Conservation (phyloP, 106 monocot species). For the Allium sativum region DNA sequence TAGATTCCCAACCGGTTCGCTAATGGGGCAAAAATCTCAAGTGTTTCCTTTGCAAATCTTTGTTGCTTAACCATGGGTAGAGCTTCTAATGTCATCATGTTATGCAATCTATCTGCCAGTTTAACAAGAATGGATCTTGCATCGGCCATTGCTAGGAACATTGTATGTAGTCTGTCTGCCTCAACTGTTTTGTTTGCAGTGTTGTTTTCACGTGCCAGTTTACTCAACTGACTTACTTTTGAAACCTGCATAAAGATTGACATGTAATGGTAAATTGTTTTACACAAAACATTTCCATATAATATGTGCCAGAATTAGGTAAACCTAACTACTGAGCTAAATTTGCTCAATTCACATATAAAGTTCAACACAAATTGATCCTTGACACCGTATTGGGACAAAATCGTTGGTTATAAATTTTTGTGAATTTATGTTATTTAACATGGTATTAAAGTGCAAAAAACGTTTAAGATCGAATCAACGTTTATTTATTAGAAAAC, state of each 20-base stretch:
- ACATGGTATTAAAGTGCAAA: too few relatives aligned
- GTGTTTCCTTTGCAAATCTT: constrained; percentile 76
- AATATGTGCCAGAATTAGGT: too few relatives aligned
- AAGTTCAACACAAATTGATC: too few relatives aligned
- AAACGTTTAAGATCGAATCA: too few relatives aligned
- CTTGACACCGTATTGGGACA: too few relatives aligned
- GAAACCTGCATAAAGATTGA: constrained; percentile 41
- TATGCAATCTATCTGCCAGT: constrained; percentile 81
- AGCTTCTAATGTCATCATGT: constrained; percentile 84
- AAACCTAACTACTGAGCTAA: too few relatives aligned
- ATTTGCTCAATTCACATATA: too few relatives aligned
- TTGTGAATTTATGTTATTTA: too few relatives aligned
- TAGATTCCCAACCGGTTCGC: constrained; percentile 74
- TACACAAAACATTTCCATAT: too few relatives aligned
- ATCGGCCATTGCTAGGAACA: constrained; percentile 88
- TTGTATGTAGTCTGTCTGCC: constrained; percentile 63
- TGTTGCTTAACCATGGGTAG: constrained; percentile 56
- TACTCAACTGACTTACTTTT: constrained; percentile 79
- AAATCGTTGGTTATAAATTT: too few relatives aligned
- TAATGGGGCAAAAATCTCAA: constrained; percentile 79
- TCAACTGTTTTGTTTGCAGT: constrained; percentile 56
- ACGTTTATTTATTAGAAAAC: too few relatives aligned
- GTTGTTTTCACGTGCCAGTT: constrained; percentile 75
- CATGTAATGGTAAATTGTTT: too few relatives aligned
- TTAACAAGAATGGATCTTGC: constrained; percentile 85